These are phyloP conservation scores for Chalciporus pseudorubinellus DNA, from an alignment of 768 basidiomycete species.

Conservation along the genomic window DNA sequence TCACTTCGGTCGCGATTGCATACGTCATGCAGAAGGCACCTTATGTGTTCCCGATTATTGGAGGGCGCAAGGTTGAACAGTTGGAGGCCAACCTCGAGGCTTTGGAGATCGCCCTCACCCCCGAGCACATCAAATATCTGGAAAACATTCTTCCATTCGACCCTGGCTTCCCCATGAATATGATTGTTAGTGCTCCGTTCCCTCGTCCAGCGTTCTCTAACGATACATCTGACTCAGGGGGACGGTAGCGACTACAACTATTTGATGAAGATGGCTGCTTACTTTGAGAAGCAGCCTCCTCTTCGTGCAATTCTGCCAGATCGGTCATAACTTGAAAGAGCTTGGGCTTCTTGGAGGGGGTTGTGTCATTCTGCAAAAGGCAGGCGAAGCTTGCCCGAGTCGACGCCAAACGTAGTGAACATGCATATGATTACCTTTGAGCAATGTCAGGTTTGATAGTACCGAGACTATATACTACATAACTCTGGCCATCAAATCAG, in stretches of 20 bases:
- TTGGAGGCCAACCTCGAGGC: constrained; percentile 42
- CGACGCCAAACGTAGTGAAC: too few relatives aligned
- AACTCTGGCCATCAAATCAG: too few relatives aligned
- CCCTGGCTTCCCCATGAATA: constrained; percentile 36
- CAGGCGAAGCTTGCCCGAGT: too few relatives aligned
- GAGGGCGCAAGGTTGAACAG: constrained; percentile 45
- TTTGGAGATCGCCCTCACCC: constrained; percentile 37
- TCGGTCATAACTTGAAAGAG: constrained; percentile 4
- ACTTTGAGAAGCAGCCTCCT: constrained; percentile 24
- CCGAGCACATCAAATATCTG: constrained; percentile 38
- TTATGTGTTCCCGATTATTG: constrained; percentile 43
- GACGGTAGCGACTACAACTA: constrained; percentile 24
- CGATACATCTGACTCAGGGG: background rate
- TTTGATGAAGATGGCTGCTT: constrained; percentile 13
- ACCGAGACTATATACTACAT: too few relatives aligned
- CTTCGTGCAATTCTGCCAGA: constrained; percentile 8
- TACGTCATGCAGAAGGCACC: constrained; percentile 46
- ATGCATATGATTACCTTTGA: too few relatives aligned
- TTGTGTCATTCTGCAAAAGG: too few relatives aligned
- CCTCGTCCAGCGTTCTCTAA: too few relatives aligned
- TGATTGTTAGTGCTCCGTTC: constrained; percentile 16
- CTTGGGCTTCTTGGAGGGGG: too few relatives aligned
- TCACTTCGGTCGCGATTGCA: constrained; percentile 41
- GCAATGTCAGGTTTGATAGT: too few relatives aligned
- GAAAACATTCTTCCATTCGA: constrained; percentile 39